phyloP scores from a whole-genome alignment of 148 eudicot genomes.

The Talinum fruticosum region DNA sequence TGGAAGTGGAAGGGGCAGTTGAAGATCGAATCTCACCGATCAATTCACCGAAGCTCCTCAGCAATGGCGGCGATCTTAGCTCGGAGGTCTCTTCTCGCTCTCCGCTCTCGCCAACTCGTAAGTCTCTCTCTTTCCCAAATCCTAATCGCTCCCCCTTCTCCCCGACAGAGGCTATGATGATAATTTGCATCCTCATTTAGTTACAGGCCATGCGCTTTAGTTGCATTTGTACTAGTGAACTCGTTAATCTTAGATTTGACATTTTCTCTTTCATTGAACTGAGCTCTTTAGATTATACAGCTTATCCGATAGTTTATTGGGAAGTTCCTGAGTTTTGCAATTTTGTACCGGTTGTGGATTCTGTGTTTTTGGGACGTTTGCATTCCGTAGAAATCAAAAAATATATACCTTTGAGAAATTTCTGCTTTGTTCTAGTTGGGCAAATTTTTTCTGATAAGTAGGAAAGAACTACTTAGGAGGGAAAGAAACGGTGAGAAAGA shows the following conservation, averaged over 20 bases:
- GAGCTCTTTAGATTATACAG: background rate
- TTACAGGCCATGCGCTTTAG: background rate
- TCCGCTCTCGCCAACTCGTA: conserved; percentile 66
- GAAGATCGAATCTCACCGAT: conserved; percentile 10
- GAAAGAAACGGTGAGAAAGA: background rate
- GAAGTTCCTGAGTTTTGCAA: background rate
- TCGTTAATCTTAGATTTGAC: background rate
- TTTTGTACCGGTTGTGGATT: background rate
- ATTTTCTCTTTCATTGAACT: background rate
- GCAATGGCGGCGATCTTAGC: conserved; percentile 67
- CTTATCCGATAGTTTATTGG: background rate
- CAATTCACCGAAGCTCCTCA: conserved; percentile 8
- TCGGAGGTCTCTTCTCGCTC: conserved; percentile 58
- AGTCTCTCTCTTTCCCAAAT: conserved; percentile 22
- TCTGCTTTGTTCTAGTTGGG: background rate
- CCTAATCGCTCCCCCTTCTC: conserved; percentile 15
- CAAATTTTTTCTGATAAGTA: background rate
- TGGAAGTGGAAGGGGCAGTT: background rate
- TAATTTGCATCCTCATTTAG: background rate
- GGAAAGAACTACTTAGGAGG: too few relatives aligned
- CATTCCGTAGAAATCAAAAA: background rate
- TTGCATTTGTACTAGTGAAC: background rate
- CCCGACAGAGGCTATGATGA: background rate
- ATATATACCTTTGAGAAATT: background rate
- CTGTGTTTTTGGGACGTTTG: too few relatives aligned